Base-by-base conservation (phyloP, 2,329 filamentous ascomycete genomes). In the Aureobasidium leucospermi region DNA sequence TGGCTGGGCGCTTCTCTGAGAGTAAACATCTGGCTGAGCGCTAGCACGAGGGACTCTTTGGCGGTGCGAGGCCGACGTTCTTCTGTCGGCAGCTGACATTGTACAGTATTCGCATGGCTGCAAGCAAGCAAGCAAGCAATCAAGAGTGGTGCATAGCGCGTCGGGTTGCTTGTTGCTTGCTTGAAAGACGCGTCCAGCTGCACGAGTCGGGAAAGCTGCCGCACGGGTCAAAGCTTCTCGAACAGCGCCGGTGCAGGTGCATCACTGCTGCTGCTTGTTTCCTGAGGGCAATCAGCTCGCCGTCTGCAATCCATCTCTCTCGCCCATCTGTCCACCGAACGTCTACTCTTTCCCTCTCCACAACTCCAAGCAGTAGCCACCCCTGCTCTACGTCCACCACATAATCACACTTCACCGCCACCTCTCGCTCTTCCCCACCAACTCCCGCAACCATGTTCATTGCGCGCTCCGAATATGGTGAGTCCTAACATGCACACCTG, bases 391-490 rank as follows among this genome's bases (percentile, higher is more conserved):
- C 23, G 15, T 31, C n/a, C 31, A 16, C 6, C 13, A 29, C n/a
- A n/a, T 9, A 46, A 16, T 1, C 19, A 41, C 29, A 56, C 8
- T n/a, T 28, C 28, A 6, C 52, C 52, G 52, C 52, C 52, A 45
- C 52, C 52, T 6, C 52, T 56, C 41, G 41, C 41, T 56, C 41
- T 46, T 56, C 29, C 31, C 52, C 52, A 46, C 52, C 39, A n/a
- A 58, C 59, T 52, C n/a, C 61, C 77, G 79, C 73, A 83, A 90
- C 80, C 70, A 96, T 96, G 94, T 99, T 99, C 85, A 97, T 99
- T 85, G 92, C 94, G 84, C 90, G 94, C 81, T 97, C 93, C 75
- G 94, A 99, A 93, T 99, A 99, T 81, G 94, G 93, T 94, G 83
- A 81, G 87, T 74, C 71, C 59, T 16, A 13, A 11, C 1, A 4